Base-by-base conservation (phyloP, 495 filamentous ascomycete species). In the Monascus purpureus region DNA sequence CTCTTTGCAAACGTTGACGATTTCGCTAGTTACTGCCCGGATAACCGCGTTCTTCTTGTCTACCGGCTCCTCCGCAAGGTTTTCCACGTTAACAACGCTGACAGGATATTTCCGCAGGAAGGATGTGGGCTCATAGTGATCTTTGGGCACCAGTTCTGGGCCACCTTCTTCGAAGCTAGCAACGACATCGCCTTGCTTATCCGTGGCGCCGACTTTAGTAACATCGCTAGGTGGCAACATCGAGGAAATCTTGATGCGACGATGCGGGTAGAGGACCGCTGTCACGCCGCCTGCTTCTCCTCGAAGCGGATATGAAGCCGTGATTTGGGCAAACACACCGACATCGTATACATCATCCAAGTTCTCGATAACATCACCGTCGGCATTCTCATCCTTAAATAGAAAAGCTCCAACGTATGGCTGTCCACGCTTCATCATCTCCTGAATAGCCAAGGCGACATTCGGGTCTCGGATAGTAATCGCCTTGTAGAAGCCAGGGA, bases 401-500 rank as follows among this genome's bases (percentile, higher is more conserved):
- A 96, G 51, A 55, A 99, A 99, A 8, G 85, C 87, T 35, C 92
- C 92, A 18, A 99, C 81, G 40, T 99, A 99, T 28, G 88, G 92
- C 53, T 99, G 92, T 6, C 92, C 90, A n/a, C 87, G 72, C 63
- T 88, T 92, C 53, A 96, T 81, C 76, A 93, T 90, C 40, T 99
- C 92, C 40, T 84, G 74, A 37, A 99, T 92, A 9, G 92, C 92
- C 22, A 72, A 67, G 18, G 82, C 75, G 14, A 99, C 92, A 41
- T 84, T 79, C 4, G 76, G 80, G 50, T 99, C 83, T 39, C 79
- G 77, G 32, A 99, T 86, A 3, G 90, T 96, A 37, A 99, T 82
- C 2, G 92, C 87, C 52, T 99, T 99, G 61, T 99, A 99, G 59
- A 94, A 99, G 0, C 92, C 92, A 0, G 92, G 92, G 56, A 95